These are phyloP conservation scores for Linnemannia schmuckeri DNA, from an alignment of 192 early-diverging fungal species.

Conservation along the genomic window DNA sequence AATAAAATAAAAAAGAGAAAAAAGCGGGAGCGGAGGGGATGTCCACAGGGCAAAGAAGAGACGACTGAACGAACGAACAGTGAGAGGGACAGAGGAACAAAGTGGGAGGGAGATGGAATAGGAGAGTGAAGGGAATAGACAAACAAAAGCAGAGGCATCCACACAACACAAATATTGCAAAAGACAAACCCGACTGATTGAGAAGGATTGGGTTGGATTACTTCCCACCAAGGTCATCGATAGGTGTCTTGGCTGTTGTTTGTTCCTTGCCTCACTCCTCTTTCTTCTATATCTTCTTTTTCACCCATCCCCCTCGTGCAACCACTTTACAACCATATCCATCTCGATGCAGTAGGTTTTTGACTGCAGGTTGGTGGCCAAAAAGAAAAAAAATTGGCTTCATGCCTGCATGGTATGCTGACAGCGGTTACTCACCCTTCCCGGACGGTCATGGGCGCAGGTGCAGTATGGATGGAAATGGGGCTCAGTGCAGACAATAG, in stretches of 20 bases:
- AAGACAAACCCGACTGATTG: no score
- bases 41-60: not conserved
- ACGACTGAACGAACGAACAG: not conserved
- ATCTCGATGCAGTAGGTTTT: not conserved
- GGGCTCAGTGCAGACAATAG: not conserved
- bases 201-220: no score
- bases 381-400: no score
- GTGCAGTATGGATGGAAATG: slow-evolving; percentile 8
- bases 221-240: not conserved
- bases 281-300: not conserved
- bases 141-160: no score
- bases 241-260: not conserved
- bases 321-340: not conserved
- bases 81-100: no score
- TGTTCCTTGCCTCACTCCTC: not conserved
- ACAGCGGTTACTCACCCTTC: slow-evolving; percentile 33
- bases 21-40: not conserved
- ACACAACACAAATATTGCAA: not conserved
- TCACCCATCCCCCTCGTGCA: not conserved
- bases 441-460: slow-evolving; percentile 50
- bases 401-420: no score
- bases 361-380: no score
- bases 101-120: not conserved
- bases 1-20: not conserved
- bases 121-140: not conserved